Evolutionary conservation across 257 asterid species (phyloP), one percentile per base, ranked within the genome.

Genomic region (Henckelia pumila): DNA sequence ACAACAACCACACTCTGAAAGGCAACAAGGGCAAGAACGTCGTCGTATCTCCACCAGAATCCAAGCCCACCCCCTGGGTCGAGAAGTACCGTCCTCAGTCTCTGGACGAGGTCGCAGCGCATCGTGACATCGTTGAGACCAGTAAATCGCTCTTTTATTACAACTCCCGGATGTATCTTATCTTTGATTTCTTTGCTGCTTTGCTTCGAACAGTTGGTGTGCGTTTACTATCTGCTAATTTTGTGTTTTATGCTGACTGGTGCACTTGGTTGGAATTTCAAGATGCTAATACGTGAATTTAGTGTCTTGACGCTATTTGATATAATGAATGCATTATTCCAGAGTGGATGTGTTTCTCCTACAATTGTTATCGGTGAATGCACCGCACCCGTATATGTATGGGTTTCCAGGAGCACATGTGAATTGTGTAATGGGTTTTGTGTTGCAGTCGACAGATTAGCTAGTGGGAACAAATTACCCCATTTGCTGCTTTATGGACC

Each of bases 1-100:
- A 11, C n/a, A 40, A 40, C 50, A 40, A 13, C 3, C 50, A 40
- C n/a, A 2, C 6, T 40, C 5, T 2, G 50, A 13, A 4, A 40
- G 4, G 6, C 50, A 2, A 13, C n/a, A 40, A 40, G 6, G 50
- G 50, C n/a, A 40, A 40, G 6, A 40, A 40, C 50, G 50, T 40
- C 50, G 50, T 40, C 50, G 50, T 59, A 29, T 59, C 33, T 53
- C 62, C 81, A 0, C 74, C 81, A 9, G 88, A 80, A 68, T 17
- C 92, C 37, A 87, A 72, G 76, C 79, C 95, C 69, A 81, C 81
- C 14, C 99, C 97, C 32, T 94, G 99, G 99, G 99, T 94, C 58
- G 97, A 94, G 85, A 91, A 94, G 81, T 85, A 82, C 79, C 96
- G 99, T 50, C 99, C 99, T 52, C 95, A 91, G 68, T 85, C 99